Evolutionary conservation across 768 basidiomycete genomes (phyloP), one percentile per base, ranked within the genome.

Genomic region (Amanita rimosa): DNA sequence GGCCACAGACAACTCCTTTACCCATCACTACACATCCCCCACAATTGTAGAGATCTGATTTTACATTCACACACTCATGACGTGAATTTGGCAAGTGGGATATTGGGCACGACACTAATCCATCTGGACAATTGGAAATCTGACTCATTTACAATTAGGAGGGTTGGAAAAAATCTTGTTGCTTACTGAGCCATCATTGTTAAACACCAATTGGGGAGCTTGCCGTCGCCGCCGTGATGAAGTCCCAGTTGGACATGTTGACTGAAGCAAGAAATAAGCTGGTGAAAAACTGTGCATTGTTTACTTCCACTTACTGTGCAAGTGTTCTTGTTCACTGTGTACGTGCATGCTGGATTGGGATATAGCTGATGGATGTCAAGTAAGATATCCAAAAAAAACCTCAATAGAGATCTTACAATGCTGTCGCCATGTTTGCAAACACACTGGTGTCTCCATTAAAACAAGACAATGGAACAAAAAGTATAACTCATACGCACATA

Each of bases 1-100:
- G 49, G 1, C 53, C 55, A 21, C 57, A 58, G 1, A 52, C 52
- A 0, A 46, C 39, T 16, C 57, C 55, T 24, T 54, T 40, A 6
- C 57, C 57, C 0, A 52, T 51, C 3, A 53, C 54, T 3, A 46
- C 53, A 35, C 57, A 58, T 17, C 55, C 57, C 11, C 57, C 57
- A 16, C 57, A 58, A 19, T 58, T 58, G 40, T 54, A 53, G 9
- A 58, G 38, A 33, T 58, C 57, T 11, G 46, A 7, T 17, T 40
- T 46, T 5, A 50, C 52, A 17, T 46, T 38, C 3, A 58, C 50
- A 31, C 57, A 58, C 40, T 58, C 57, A 34, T 52, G 52, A 5
- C 52, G 52, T 19, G 48, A 29, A 13, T 11, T 22, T 2, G 19
- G 27, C 11, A 13, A 14, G 1, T 22, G 16, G 14, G 47, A 47